Base-by-base conservation (phyloP, 352 stramenopile species). In the Globisporangium nagaii region DNA sequence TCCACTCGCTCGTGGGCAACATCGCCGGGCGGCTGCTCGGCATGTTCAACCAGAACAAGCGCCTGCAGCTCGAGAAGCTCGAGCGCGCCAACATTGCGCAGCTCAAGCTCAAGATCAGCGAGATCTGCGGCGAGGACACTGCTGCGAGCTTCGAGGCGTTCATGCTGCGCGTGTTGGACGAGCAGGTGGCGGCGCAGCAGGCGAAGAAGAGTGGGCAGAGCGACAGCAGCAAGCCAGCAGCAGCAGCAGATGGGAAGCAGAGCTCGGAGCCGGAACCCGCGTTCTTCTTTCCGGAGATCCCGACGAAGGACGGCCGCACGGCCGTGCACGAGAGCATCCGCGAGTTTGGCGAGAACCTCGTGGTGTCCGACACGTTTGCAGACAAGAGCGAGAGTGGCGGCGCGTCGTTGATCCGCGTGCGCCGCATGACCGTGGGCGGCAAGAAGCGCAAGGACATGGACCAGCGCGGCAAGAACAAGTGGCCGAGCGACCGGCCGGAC, bases 391-490 rank as follows among this genome's bases (percentile, higher is more conserved):
- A 30, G 9, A 12, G 34, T 24, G 55, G 71, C 15, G 74, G 73
- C 1, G 65, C 82, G 40, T 68, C 73, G 52, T 60, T 91, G 22
- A 70, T 93, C 57, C 71, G 92, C 79, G 68, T 95, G 65, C 68
- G 82, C 66, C 71, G 88, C 63, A 79, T 95, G 79, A 71, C 81
- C 62, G 73, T 95, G 2, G 68, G 75, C 40, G 81, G 78, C 17
- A 92, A 91, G 60, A 96, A 97, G 68, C 74, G 81, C 5, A 90
- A 90, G 54, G 81, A 92, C 62, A 75, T 85, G 57, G 81, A 89
- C 42, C 68, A 88, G 42, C 73, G 84, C 6, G 64, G 61, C 28
- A 57, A 56, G 50, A 74, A 67, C 43, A 63, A 66, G 31, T 88
- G 84, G 79, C 75, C 83, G 27, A 67, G 74, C 52, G 79, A 88